Base-by-base conservation (phyloP, 2,329 filamentous ascomycete genomes). In the Diaporthe sp. region DNA sequence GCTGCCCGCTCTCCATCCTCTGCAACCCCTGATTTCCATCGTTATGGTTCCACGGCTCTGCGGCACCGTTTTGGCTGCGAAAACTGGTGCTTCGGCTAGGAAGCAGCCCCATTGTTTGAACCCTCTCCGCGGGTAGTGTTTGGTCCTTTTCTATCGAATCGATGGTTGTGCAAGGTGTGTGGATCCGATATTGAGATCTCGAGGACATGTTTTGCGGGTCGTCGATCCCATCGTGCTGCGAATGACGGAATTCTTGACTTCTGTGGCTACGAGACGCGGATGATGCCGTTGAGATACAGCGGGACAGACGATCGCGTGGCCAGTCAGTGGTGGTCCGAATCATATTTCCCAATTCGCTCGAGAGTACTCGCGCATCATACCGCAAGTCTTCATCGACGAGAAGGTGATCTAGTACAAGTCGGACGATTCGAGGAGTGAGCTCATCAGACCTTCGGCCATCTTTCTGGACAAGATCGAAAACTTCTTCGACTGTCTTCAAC, bases 381-480 rank as follows among this genome's bases (percentile, higher is more conserved):
- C 70, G 57, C 1, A 2, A 22, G 7, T 25, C 4, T 15, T 51
- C 31, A n/a, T 51, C 28, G 5, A 61, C 55, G 1, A 72, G 42
- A 39, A 72, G 42, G 34, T 51, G 55, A 4, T 61, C 17, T 19
- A 72, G 28, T 1, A 44, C 42, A 15, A 72, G 39, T 2, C 1
- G 19, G 55, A 51, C 55, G 5, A 72, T 31, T 10, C 10, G 5
- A 0, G 70, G 70, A 1, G 70, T 72, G 12, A 72, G 70, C 15
- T 44, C 55, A 6, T 72, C 70, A 25, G 42, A 72, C 25, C n/a
- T 72, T 39, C 70, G 51, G 4, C 70, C 70, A 22, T 72, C 3
- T 22, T 13, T 22, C 8, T 51, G 17, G 7, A 72, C 28, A 15
- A 46, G 70, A 0, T 28, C 15, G 19, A 46, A 2, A 8, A 72